Evolutionary conservation across 495 filamentous ascomycete genomes (phyloP), one percentile per base, ranked within the genome.

Genomic region (Penicillium waksmanii): DNA sequence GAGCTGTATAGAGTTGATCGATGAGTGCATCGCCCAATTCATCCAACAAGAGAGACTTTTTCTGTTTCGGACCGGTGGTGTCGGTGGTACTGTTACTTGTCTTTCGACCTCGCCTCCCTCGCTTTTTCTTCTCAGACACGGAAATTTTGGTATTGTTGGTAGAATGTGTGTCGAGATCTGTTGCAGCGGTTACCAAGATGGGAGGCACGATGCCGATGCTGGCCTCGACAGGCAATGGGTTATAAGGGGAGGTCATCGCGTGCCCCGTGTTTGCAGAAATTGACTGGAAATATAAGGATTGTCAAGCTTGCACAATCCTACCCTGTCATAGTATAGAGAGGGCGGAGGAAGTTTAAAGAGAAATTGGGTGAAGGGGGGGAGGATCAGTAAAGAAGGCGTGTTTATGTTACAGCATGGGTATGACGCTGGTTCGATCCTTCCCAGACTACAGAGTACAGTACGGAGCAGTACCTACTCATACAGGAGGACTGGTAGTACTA

Each of bases 11-110:
- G 23, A 69, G 55, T 42, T 69, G 65, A 5, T 65, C 60, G 19
- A 68, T 40, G 43, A 73, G 46, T 2, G 50, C 44, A 40, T 69
- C 60, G 2, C 66, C 68, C 13, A 73, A 46, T 42, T 69, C 66
- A 25, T 70, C 62, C 19, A 69, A 9, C 3, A 73, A 51, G 46
- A 62, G 25, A 3, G 44, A 15, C 48, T 72, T 68, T 44, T 65
- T 66, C 0, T 57, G 21, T 4, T 58, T 66, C 12, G 43, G 1
- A 3, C 19, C 53, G n/a, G 34, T n/a, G 3, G 53, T 43, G 17
- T 58, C 51, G 17, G 35, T 31, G 4, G 38, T 9, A 21, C 57
- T 67, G 12, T 44, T 44, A n/a, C 12, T 13, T 40, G 25, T n/a
- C 33, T 66, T 64, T 8, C 56, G 60, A 27, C 25, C 60, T 3